Conservation (phyloP, 768 basidiomycete genomes). For the Mycena belliarum region DNA sequence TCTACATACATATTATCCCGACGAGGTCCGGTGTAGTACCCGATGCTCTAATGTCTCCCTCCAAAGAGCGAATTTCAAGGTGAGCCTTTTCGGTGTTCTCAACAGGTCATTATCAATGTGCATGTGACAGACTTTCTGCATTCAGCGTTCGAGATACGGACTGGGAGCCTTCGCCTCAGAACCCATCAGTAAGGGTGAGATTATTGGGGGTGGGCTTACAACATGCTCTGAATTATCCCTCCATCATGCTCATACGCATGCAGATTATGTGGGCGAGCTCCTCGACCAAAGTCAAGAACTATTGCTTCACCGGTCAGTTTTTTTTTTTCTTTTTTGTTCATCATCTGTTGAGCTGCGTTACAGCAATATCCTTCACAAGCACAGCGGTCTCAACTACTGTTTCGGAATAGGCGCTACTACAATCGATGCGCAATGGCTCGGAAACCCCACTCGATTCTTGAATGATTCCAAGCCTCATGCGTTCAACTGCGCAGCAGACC, state of each 20-base stretch:
- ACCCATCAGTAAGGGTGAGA: neutral
- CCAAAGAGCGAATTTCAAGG: slow-evolving; percentile 3
- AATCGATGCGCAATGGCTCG: slow-evolving; percentile 12
- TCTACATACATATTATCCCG: neutral
- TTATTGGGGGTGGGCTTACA: neutral
- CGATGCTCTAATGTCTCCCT: slow-evolving; percentile 1
- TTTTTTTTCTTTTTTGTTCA: neutral
- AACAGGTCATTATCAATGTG: neutral
- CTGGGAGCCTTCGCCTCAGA: slow-evolving; percentile 12
- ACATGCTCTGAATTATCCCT: neutral
- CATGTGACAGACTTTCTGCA: neutral
- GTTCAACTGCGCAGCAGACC: slow-evolving; percentile 1
- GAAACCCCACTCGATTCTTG: slow-evolving; percentile 18
- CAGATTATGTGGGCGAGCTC: slow-evolving; percentile 15
- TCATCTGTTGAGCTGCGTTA: neutral
- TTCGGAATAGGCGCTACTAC: neutral
- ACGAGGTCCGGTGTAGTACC: neutral
- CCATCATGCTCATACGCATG: no score
- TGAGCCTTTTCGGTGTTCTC: neutral
- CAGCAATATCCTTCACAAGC: neutral
- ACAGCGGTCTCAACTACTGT: slow-evolving; percentile 2
- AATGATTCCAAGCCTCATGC: slow-evolving; percentile 10
- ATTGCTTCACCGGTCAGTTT: neutral
- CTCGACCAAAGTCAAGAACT: neutral
- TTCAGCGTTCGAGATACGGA: neutral